Evolutionary conservation across 768 basidiomycete genomes (phyloP).

Genomic region (Tylopilus subfusipes): DNA sequence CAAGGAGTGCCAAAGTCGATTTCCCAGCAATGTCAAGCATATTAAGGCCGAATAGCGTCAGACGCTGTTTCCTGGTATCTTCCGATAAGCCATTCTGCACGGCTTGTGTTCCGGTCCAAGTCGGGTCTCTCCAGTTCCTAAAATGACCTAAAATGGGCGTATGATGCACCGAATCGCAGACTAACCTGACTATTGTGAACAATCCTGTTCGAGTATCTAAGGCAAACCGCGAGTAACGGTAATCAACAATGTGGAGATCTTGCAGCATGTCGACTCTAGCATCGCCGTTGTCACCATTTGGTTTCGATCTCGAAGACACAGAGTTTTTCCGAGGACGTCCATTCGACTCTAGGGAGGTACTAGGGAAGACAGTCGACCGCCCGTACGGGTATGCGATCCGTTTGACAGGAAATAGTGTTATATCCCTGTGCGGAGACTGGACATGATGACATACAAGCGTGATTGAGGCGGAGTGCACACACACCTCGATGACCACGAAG

Average conservation of each 20-base stretch:
- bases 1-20: slow-evolving; percentile 66
- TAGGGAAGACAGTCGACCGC: slow-evolving; percentile 75
- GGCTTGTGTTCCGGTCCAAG: slow-evolving; percentile 58
- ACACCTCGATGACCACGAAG: slow-evolving; percentile 87
- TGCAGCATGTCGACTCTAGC: slow-evolving; percentile 40
- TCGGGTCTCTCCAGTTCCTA: slow-evolving; percentile 89
- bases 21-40: slow-evolving; percentile 89
- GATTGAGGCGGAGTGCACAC: slow-evolving; percentile 22
- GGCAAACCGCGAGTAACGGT: slow-evolving; percentile 89
- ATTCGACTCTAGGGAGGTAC: slow-evolving; percentile 30
- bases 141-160: slow-evolving; percentile 5
- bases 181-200: slow-evolving; percentile 77
- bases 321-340: slow-evolving; percentile 20
- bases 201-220: slow-evolving; percentile 80
- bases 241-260: slow-evolving; percentile 71
- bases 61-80: slow-evolving; percentile 57
- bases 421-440: slow-evolving; percentile 81
- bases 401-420: slow-evolving; percentile 70
- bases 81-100: slow-evolving; percentile 65
- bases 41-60: slow-evolving; percentile 77
- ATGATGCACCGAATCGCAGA: background rate
- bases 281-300: slow-evolving; percentile 34
- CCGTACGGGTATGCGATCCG: slow-evolving; percentile 72
- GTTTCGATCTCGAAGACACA: slow-evolving; percentile 26
- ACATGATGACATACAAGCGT: slow-evolving; percentile 21